Percentiles rank a stretch among this genome's conserved stretches.
These are phyloP conservation scores for Tetraselmis striata DNA, from an alignment of 139 green algal species.

Conservation along the genomic window DNA sequence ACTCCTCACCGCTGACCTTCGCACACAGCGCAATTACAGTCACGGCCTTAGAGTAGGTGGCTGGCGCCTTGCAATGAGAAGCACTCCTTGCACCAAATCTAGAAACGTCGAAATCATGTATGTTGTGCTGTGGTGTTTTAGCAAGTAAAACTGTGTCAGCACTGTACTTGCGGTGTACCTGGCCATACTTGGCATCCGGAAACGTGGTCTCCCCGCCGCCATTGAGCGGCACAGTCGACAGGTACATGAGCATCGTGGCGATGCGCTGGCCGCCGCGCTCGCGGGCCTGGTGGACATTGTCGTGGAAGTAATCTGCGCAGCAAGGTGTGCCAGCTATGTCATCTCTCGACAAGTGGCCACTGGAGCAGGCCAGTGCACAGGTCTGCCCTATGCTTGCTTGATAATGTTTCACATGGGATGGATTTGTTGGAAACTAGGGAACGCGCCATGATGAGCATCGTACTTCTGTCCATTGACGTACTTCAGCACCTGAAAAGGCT, in stretches of 20 bases:
- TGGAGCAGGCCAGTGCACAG: too few species aligned
- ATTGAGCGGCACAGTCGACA: conserved; percentile 20
- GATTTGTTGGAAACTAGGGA: neutral
- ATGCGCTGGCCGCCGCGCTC: conserved; percentile 65
- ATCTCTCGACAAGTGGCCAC: too few species aligned
- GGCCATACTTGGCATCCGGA: neutral
- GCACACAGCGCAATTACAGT: too few species aligned
- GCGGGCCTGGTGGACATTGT: conserved; percentile 45
- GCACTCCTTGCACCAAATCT: too few species aligned
- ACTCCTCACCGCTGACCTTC: neutral
- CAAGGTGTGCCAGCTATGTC: too few species aligned
- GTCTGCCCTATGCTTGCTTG: too few species aligned
- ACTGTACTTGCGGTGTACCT: too few species aligned
- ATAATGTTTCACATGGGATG: neutral
- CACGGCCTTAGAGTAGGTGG: too few species aligned
- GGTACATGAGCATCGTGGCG: conserved; percentile 79
- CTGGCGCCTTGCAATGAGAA: too few species aligned
- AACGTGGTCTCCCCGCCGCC: neutral
- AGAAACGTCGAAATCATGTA: too few species aligned
- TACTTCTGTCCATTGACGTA: conserved; percentile 81
- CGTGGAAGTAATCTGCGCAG: conserved; percentile 68
- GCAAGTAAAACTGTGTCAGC: too few species aligned
- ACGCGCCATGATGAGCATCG: conserved; percentile 52
- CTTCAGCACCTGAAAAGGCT: conserved; percentile 74
- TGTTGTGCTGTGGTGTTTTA: too few species aligned